These are phyloP conservation scores for Saposhnikovia divaricata DNA, from an alignment of 129 eudicot genomes.

Conservation along the genomic window DNA sequence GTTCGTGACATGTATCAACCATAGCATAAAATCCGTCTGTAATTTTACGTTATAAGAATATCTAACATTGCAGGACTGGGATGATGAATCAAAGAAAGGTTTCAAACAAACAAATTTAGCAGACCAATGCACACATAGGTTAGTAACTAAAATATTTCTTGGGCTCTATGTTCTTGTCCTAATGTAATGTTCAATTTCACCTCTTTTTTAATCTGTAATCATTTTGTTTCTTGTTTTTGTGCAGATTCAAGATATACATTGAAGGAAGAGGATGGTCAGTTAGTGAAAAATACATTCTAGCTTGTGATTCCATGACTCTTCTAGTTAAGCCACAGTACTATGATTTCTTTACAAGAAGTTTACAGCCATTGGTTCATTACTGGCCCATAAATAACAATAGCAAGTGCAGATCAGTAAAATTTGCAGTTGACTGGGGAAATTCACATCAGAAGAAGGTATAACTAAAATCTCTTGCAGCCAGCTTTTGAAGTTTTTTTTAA, in stretches of 20 bases:
- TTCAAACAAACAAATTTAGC: not conserved
- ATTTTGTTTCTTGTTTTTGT: not conserved
- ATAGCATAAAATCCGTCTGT: not conserved
- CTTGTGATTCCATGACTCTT: constrained; percentile 75
- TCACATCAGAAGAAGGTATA: constrained; percentile 49
- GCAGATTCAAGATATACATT: constrained; percentile 71
- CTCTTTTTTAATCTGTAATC: not conserved
- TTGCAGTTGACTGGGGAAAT: constrained; percentile 91
- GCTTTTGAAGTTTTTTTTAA: too few relatives aligned
- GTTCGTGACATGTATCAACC: too few relatives aligned
- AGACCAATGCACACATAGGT: not conserved
- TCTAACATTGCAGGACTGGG: not conserved
- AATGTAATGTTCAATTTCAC: not conserved
- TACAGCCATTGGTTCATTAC: constrained; percentile 65
- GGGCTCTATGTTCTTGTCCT: not conserved
- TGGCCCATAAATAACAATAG: constrained; percentile 62
- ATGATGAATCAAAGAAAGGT: not conserved
- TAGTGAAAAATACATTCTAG: constrained; percentile 77
- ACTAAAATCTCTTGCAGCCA: not conserved
- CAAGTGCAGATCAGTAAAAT: constrained; percentile 64
- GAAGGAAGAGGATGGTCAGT: constrained; percentile 96
- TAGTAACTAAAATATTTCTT: not conserved
- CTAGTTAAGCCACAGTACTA: constrained; percentile 57
- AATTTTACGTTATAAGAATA: too few relatives aligned
- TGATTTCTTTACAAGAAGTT: constrained; percentile 76